Evolutionary conservation across 495 filamentous ascomycete species (phyloP).

Genomic region (Corynascus novoguineensis): DNA sequence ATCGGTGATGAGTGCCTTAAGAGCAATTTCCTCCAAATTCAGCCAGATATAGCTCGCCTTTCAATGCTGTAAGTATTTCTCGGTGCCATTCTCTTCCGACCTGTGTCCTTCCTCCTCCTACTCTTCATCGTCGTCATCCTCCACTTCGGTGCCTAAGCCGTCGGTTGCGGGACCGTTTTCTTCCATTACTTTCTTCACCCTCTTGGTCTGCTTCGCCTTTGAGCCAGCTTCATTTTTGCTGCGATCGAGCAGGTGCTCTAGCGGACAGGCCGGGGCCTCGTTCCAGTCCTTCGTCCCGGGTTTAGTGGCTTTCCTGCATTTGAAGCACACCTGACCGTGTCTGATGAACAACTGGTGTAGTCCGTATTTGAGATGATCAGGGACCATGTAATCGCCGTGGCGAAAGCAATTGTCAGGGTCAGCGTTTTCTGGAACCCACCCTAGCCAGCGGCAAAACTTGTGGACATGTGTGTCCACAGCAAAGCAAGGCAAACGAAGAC

Average conservation of each 20-base stretch:
- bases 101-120: background rate
- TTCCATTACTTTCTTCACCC: background rate
- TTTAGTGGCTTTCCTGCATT: slow-evolving; percentile 61
- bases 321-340: slow-evolving; percentile 75
- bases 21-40: background rate
- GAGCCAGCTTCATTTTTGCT: slow-evolving; percentile 17
- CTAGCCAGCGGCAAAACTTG: slow-evolving; percentile 75
- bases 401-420: slow-evolving; percentile 66
- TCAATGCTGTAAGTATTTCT: background rate
- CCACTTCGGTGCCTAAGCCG: slow-evolving; percentile 1
- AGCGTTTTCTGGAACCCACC: slow-evolving; percentile 66
- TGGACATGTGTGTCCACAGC: slow-evolving; percentile 85
- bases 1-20: background rate
- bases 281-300: slow-evolving; percentile 44
- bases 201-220: slow-evolving; percentile 6
- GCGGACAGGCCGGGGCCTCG: slow-evolving; percentile 35
- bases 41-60: background rate
- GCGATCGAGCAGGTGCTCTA: slow-evolving; percentile 44
- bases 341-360: slow-evolving; percentile 83
- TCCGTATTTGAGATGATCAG: slow-evolving; percentile 80
- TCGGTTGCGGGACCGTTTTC: background rate
- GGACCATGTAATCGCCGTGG: slow-evolving; percentile 76
- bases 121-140: background rate
- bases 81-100: background rate
- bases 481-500: slow-evolving; percentile 69